These are phyloP conservation scores for Colletotrichum camelliae DNA, from an alignment of 2,329 filamentous ascomycete species.

Conservation along the genomic window DNA sequence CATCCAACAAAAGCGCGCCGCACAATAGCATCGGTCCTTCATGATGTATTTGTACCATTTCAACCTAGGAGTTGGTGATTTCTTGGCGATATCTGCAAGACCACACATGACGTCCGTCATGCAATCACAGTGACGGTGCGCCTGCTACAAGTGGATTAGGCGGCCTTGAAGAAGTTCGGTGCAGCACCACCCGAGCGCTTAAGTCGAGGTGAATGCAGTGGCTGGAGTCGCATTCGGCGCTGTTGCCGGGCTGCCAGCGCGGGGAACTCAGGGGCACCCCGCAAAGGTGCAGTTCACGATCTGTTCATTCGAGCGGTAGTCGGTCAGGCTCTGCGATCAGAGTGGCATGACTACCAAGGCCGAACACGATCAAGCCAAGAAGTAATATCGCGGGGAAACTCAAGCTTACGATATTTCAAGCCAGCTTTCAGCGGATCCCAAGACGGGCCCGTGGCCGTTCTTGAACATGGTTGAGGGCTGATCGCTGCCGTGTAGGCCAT, in stretches of 20 bases:
- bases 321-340: background rate
- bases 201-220: background rate
- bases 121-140: background rate
- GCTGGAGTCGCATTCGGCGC: background rate
- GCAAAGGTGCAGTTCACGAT: background rate
- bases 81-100: background rate
- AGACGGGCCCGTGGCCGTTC: background rate
- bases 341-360: background rate
- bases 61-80: background rate
- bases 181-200: background rate
- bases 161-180: background rate
- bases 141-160: background rate
- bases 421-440: background rate
- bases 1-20: background rate
- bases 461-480: background rate
- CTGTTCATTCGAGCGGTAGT: background rate
- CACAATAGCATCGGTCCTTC: background rate
- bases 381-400: background rate
- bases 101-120: background rate
- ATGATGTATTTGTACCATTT: background rate
- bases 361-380: background rate
- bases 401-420: background rate
- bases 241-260: background rate
- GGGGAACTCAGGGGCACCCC: background rate
- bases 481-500: background rate